Evolutionary conservation across 2,329 filamentous ascomycete species (phyloP).

Genomic region (Phyllosticta citrichinensis): DNA sequence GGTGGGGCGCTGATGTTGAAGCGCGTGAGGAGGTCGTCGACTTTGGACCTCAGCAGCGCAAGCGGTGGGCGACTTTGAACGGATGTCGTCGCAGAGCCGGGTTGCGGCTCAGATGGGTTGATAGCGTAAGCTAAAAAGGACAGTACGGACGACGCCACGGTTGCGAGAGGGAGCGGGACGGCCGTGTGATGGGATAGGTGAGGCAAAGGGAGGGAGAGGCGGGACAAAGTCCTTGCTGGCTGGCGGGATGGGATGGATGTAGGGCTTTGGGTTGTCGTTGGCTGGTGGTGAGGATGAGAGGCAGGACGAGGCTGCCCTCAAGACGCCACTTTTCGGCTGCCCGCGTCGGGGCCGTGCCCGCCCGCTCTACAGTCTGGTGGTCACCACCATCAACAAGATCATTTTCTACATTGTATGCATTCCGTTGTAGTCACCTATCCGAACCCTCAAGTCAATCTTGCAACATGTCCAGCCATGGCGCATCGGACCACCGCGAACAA

Average conservation of each 20-base stretch:
- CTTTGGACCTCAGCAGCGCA: neutral
- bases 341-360: neutral
- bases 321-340: neutral
- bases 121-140: constrained; percentile 6
- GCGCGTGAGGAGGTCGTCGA: neutral
- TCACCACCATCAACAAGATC: neutral
- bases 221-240: constrained; percentile 4
- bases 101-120: neutral
- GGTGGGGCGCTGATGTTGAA: constrained; percentile 27
- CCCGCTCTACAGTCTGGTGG: neutral
- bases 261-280: constrained; percentile 1
- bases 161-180: constrained; percentile 1
- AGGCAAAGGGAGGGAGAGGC: neutral
- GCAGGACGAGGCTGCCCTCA: neutral
- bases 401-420: too few relatives aligned
- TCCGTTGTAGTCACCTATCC: neutral
- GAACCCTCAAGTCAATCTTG: neutral
- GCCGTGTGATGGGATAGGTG: neutral
- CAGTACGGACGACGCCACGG: constrained; percentile 9
- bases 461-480: neutral
- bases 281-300: constrained; percentile 6
- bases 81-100: neutral
- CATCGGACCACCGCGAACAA: neutral
- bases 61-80: neutral
- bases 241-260: constrained; percentile 1